Percentiles rank a stretch among this genome's conserved stretches.
phyloP scores from a whole-genome alignment of 73 alveolate genomes.

The Paramecium sonneborni region DNA sequence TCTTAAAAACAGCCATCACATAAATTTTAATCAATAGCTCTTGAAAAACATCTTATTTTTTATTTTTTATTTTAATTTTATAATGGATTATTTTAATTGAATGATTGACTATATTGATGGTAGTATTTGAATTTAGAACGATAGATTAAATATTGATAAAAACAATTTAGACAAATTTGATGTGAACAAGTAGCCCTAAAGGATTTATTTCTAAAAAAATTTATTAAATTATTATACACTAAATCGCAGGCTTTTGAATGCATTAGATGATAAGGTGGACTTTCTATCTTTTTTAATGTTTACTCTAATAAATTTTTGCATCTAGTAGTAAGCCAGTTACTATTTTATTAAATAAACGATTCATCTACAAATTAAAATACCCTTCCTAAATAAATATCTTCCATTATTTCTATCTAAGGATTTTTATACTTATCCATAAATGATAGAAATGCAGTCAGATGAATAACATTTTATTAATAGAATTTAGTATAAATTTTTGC shows the following conservation, averaged over 20 bases:
- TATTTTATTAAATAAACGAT: not conserved
- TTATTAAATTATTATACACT: not conserved
- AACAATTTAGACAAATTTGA: not conserved
- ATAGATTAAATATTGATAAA: not conserved
- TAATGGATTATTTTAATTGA: too few species aligned
- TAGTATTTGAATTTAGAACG: not conserved
- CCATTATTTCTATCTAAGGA: not conserved
- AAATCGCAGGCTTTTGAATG: not conserved
- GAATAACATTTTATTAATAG: not conserved
- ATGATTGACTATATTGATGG: too few species aligned
- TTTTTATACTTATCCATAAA: not conserved
- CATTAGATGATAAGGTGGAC: not conserved
- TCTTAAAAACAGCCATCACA: not conserved
- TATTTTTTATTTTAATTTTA: not conserved
- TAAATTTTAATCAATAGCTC: not conserved
- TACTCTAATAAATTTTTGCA: not conserved
- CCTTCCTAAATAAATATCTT: not conserved
- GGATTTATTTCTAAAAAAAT: not conserved
- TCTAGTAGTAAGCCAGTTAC: not conserved
- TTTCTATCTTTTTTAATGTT: not conserved
- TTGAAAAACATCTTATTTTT: not conserved
- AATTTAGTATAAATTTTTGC: not conserved
- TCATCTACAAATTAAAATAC: not conserved
- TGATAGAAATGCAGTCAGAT: not conserved
- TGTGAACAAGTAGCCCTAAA: not conserved